Evolutionary conservation across 768 basidiomycete species (phyloP), one percentile per base, ranked within the genome.

Genomic region (Termitomyces sp.): DNA sequence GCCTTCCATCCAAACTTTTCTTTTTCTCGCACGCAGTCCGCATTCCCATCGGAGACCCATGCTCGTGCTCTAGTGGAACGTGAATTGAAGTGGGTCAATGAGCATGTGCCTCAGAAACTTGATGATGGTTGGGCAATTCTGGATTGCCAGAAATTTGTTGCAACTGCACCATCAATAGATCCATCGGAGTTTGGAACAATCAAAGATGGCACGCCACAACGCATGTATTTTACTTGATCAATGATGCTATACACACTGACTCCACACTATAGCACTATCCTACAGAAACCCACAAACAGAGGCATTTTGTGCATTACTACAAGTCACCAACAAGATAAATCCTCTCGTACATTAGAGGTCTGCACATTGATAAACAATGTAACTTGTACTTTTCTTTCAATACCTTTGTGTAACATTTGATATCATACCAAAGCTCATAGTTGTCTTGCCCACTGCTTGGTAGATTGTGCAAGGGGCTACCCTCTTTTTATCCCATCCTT

Each of bases 201-300:
- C 37, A 31, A 31, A 13, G 31, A 10, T 15, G 39, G 39, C 18
- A 54, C 28, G 22, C 62, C 64, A 39, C 77, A 74, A 65, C 76
- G 77, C 79, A 55, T 64, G 71, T 70, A 53, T 51, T 67, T 71
- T 47, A 15, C 44, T 49, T n/a, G 78, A 63, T 71, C 77, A 70
- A 20, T 52, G 51, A 6, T 37, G 29, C 34, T 29, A 53, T 51
- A 55, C 49, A 56, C 29, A 49, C 59, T 57, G 10, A 31, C 31
- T 49, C 24, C 47, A 31, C 48, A 39, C 24, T 66, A 37, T 42
- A 94, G 92, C 87, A 26, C 81, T 82, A 1, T 82, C 80, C 75
- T 95, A 92, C 69, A 82, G 86, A 26, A 96, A 95, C 65, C 89
- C 92, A 28, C 94, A 98, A 67, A 98, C 94, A 0, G 84, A 83